A percentile compares a stretch with the other conserved stretches of the same genome.
phyloP scores from a whole-genome alignment of 345 rosid species.

The Camelina laxa region DNA sequence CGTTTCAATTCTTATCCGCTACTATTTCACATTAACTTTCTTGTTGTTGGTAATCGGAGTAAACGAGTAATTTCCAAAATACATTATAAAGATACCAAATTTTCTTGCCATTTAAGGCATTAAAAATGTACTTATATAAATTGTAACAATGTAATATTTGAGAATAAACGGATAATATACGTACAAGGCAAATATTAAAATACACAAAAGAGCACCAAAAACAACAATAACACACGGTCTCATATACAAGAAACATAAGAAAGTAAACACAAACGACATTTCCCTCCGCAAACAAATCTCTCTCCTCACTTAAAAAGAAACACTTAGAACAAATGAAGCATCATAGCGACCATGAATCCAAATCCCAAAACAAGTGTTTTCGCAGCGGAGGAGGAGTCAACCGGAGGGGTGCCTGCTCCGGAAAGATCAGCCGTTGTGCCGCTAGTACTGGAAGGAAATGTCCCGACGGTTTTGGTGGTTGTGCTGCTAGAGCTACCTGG shows the following conservation, averaged over 20 bases:
- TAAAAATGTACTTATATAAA: background rate
- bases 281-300: constrained; percentile 7
- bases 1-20: too few species aligned
- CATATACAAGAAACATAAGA: constrained; percentile 16
- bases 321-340: constrained; percentile 42
- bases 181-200: background rate
- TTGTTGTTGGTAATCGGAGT: too few species aligned
- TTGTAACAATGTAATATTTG: background rate
- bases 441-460: constrained; percentile 36
- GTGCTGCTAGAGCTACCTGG: constrained; percentile 42
- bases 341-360: constrained; percentile 40
- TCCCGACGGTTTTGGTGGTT: constrained; percentile 41
- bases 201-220: background rate
- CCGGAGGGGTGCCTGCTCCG: constrained; percentile 17
- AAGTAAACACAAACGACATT: constrained; percentile 25
- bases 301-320: background rate
- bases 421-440: constrained; percentile 32
- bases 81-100: too few species aligned
- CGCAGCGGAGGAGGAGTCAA: constrained; percentile 31
- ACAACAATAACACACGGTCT: constrained; percentile 1
- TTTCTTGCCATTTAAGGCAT: too few species aligned
- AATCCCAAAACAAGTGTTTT: constrained; percentile 38
- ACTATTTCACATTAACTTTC: too few species aligned
- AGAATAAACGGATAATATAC: background rate
- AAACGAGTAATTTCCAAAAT: too few species aligned